Percentiles rank a stretch among this genome's conserved stretches.
Evolutionary conservation across 148 eudicot species (phyloP).

Genomic region (Persicaria maculosa): DNA sequence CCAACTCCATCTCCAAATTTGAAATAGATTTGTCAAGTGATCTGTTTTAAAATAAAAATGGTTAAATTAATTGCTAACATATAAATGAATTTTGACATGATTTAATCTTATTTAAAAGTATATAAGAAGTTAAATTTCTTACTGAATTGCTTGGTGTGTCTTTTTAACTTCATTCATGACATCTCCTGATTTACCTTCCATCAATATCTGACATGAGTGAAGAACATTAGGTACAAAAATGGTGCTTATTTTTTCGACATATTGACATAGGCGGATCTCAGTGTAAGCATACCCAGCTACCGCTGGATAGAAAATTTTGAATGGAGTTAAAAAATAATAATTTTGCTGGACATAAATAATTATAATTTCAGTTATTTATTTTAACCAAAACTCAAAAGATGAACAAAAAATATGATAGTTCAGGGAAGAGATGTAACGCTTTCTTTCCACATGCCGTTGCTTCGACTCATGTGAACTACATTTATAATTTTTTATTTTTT

Average conservation of each 20-base stretch:
- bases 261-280: too few species aligned
- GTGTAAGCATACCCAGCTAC: too few species aligned
- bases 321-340: too few species aligned
- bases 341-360: too few species aligned
- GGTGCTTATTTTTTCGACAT: background rate
- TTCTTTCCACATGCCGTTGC: too few species aligned
- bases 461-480: too few species aligned
- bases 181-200: conserved; percentile 37
- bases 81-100: conserved; percentile 5
- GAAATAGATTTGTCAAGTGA: conserved; percentile 58
- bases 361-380: too few species aligned
- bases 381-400: too few species aligned
- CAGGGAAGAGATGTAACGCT: too few species aligned
- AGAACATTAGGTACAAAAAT: background rate
- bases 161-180: conserved; percentile 52
- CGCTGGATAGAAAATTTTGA: too few species aligned
- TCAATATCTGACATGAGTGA: conserved; percentile 34
- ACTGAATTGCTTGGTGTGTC: conserved; percentile 74
- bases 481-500: too few species aligned
- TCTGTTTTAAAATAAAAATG: conserved; percentile 18
- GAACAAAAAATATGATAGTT: too few species aligned
- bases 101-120: background rate
- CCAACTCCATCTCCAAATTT: conserved; percentile 49
- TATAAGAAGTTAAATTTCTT: conserved; percentile 11
- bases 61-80: background rate